Base-by-base conservation (phyloP, 306 rosid species). In the Sesbania bispinosa region DNA sequence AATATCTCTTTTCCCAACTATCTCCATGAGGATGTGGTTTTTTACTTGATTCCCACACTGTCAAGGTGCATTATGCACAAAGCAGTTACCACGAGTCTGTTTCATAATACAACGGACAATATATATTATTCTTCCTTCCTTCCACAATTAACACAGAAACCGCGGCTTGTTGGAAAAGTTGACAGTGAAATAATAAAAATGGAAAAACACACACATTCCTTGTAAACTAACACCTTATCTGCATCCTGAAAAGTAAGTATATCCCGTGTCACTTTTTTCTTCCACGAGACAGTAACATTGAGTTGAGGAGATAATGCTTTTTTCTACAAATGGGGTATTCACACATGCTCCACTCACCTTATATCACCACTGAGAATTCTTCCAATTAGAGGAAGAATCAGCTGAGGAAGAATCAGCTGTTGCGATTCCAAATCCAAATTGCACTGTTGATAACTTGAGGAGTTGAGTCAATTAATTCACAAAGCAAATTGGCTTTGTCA, bases 301-400 rank as follows among this genome's bases (percentile, higher is more conserved):
- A n/a, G n/a, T n/a, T n/a, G n/a, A n/a, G 11, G 47, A 45, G 67
- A 55, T 67, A 55, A 21, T 76, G 74, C 57, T 16, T 33, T 43
- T 53, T 45, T 27, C 80, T 16, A 65, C 74, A 66, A 76, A 76
- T 76, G 39, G 62, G 67, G 11, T 55, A 6, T 46, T 76, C 48
- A 76, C 80, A 76, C 80, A 43, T 67, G 67, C 60, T 64, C 67
- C 79, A 65, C 68, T 66, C 61, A 27, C 29, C 55, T 52, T 54
- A 19, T 20, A 27, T 42, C 39, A 26, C 6, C 74, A 66, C 68
- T 58, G 4, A 76, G 59, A 67, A 58, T 21, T 67, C 70, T 58
- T 18, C 36, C 63, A 36, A 47, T 10, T 15, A 68, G 71, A 26
- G 55, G 55, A 52, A 52, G 52, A n/a, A n/a, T n/a, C n/a, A n/a